Conservation (phyloP, 208 protist species). For the Plasmodiophora brassicae region DNA sequence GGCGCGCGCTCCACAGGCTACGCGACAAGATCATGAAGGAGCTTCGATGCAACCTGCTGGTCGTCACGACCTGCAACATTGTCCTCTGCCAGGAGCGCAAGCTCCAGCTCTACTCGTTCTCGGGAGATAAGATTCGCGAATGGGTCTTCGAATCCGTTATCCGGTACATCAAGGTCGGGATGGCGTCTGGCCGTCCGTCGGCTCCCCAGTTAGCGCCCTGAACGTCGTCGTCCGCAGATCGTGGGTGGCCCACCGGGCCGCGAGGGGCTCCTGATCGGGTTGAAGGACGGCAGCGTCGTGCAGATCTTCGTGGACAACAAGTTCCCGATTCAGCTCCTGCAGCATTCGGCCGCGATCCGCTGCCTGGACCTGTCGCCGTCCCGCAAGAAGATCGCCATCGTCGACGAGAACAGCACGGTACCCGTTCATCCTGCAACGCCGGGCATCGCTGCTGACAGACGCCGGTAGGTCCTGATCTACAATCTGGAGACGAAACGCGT, state of each 20-base stretch:
- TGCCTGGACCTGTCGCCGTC: conserved; percentile 73
- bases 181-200: too few relatives aligned
- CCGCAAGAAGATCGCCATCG: conserved; percentile 79
- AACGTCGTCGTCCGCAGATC: too few relatives aligned
- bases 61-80: conserved; percentile 76
- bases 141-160: conserved; percentile 85
- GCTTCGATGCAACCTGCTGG: conserved; percentile 80
- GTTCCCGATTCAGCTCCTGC: conserved; percentile 82
- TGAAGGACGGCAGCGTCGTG: conserved; percentile 76
- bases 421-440: conserved; percentile 66
- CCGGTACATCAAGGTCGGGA: conserved; percentile 81
- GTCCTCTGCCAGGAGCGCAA: conserved; percentile 72
- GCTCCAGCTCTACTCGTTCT: conserved; percentile 50
- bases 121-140: conserved; percentile 63
- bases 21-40: conserved; percentile 75
- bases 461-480: conserved; percentile 26
- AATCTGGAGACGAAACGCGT: conserved; percentile 71
- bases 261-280: conserved; percentile 83
- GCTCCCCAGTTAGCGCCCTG: too few relatives aligned
- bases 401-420: conserved; percentile 78
- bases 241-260: conserved; percentile 74
- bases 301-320: conserved; percentile 92
- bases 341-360: conserved; percentile 66
- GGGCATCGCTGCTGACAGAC: background rate
- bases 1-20: conserved; percentile 2